phyloP scores from a whole-genome alignment of 176 grass and related monocot species.

The Eragrostis nindensis region DNA sequence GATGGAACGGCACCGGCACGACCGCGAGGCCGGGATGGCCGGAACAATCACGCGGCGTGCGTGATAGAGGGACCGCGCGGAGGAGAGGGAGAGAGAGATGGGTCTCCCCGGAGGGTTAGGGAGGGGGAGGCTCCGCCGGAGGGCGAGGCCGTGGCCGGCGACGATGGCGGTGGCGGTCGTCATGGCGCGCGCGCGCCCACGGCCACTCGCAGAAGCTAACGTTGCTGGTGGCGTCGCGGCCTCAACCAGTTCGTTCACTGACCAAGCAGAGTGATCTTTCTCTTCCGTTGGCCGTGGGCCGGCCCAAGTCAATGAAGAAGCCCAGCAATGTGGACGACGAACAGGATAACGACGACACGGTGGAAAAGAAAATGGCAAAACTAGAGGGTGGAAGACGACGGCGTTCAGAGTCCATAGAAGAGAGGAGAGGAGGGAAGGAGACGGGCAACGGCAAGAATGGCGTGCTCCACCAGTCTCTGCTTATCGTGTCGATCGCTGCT shows the following conservation, averaged over 20 bases:
- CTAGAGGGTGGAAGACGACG: conserved; percentile 49
- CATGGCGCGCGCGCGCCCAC: conserved; percentile 46
- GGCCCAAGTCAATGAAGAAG: conserved; percentile 24
- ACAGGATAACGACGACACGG: conserved; percentile 45
- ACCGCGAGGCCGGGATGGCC: conserved; percentile 12
- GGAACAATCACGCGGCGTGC: conserved; percentile 34
- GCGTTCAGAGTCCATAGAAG: conserved; percentile 45
- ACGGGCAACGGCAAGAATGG: conserved; percentile 46
- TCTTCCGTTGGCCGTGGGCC: background rate
- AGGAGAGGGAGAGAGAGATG: background rate
- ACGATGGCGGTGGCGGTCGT: conserved; percentile 56
- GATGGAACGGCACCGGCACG: conserved; percentile 43
- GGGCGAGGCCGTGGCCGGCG: conserved; percentile 39
- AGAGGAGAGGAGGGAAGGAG: conserved; percentile 24
- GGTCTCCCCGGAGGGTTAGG: conserved; percentile 25
- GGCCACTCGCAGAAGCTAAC: conserved; percentile 66
- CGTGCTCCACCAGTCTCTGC: conserved; percentile 39
- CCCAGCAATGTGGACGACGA: background rate
- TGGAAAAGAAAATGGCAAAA: conserved; percentile 9
- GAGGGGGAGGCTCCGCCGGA: conserved; percentile 39
- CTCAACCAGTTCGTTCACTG: conserved; percentile 13
- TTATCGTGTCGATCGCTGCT: background rate
- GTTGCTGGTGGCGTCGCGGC: conserved; percentile 42
- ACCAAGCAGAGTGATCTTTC: background rate
- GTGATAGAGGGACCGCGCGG: conserved; percentile 19